These are phyloP conservation scores for Bretschneidera sinensis DNA, from an alignment of 345 rosid species.

Conservation along the genomic window DNA sequence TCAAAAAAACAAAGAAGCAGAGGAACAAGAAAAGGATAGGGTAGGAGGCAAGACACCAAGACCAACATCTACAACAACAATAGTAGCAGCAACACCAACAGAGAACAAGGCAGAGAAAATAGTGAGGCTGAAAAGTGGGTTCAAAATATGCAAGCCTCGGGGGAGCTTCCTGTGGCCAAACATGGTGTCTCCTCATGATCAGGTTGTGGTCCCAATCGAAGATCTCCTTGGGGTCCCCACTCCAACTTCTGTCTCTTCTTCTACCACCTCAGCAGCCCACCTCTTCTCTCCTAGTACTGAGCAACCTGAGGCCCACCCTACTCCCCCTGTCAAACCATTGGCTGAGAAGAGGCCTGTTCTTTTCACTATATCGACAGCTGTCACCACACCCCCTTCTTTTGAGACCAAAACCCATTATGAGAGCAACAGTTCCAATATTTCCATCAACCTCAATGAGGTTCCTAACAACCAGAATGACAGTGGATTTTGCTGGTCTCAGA, in stretches of 20 bases:
- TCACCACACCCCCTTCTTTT: slow-evolving; percentile 12
- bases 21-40: neutral
- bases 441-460: slow-evolving; percentile 50
- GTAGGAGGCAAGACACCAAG: slow-evolving; percentile 19
- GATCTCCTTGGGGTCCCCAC: slow-evolving; percentile 30
- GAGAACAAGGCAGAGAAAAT: slow-evolving; percentile 46
- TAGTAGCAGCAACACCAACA: slow-evolving; percentile 13
- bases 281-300: slow-evolving; percentile 1
- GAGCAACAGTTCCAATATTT: slow-evolving; percentile 2
- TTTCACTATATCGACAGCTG: slow-evolving; percentile 16
- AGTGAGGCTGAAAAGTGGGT: slow-evolving; percentile 66
- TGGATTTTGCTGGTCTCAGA: slow-evolving; percentile 12
- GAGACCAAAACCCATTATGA: slow-evolving; percentile 6
- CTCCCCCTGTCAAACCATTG: slow-evolving; percentile 44
- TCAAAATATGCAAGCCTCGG: slow-evolving; percentile 77
- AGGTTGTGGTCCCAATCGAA: slow-evolving; percentile 25
- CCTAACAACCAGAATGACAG: slow-evolving; percentile 27
- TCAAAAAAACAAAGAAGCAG: slow-evolving; percentile 11
- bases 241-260: slow-evolving; percentile 43
- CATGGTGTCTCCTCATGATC: slow-evolving; percentile 29
- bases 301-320: slow-evolving; percentile 9
- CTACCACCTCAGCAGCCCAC: slow-evolving; percentile 23
- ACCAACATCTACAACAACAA: slow-evolving; percentile 9
- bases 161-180: slow-evolving; percentile 78
- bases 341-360: slow-evolving; percentile 36